Evolutionary conservation across 495 filamentous ascomycete species (phyloP), one percentile per base, ranked within the genome.

Genomic region (Diplogelasinospora grovesii): DNA sequence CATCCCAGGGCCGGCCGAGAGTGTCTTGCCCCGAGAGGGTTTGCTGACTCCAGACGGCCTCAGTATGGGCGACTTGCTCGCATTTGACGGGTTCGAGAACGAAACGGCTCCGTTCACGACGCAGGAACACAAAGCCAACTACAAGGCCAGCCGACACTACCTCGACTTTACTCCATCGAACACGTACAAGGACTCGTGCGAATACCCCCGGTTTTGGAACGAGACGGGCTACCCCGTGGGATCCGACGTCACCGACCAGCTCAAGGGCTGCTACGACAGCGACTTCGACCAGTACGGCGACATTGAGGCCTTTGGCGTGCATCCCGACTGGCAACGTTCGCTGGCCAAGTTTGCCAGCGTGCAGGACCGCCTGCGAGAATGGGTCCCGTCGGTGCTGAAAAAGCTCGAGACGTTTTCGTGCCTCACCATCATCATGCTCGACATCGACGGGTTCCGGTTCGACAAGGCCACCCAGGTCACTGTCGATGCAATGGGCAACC

Each of bases 331-430:
- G 72, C 65, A 83, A 46, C 52, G 52, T 29, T 70, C 82, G 47
- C 62, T 86, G 23, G 73, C 80, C 8, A 85, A 84, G 46, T 85
- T 85, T 52, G 78, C 78, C 27, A 81, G 71, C 25, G 82, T 84
- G 2, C 81, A 85, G 54, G 81, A 85, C 52, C 77, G 81, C 43
- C 61, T 85, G 15, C 70, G 81, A 21, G 81, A 84, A 54, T 85
- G 81, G 81, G 53, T 69, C 10, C 76, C 78, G 2, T 65, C 61
- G 39, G 81, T 84, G n/a, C 62, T 70, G 16, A 60, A 75, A 25
- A 73, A 73, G 41, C 56, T 85, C 25, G 69, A 75, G 37, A 66
- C 68, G 18, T 81, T 83, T 42, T 79, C 79, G 7, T 84, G 80
- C 51, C 72, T 81, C 52, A 68, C 74, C 2, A 78, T 84, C 28